Percentiles rank a stretch among this genome's conserved stretches.
phyloP scores from a whole-genome alignment of 179 eudicot genomes.

The Carnegiea gigantea region DNA sequence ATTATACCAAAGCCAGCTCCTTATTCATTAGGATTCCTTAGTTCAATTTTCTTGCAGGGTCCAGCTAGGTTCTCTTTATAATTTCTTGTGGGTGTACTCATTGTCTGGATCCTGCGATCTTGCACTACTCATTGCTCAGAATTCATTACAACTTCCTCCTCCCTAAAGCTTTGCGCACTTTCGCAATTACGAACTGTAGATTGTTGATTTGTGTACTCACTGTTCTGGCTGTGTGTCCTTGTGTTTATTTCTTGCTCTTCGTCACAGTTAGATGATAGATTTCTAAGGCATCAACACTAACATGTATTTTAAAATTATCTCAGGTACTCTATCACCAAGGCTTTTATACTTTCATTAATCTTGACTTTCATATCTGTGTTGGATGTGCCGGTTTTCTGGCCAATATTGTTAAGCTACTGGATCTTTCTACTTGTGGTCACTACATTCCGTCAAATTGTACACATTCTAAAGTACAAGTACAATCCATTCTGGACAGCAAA shows the following conservation, averaged over 20 bases:
- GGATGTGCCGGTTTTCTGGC: constrained; percentile 72
- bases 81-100: background rate
- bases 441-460: constrained; percentile 51
- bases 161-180: too few species aligned
- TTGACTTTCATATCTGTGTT: constrained; percentile 60
- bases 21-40: background rate
- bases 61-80: background rate
- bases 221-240: background rate
- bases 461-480: constrained; percentile 50
- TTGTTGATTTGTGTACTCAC: background rate
- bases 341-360: constrained; percentile 48
- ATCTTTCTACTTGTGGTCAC: constrained; percentile 48
- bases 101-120: background rate
- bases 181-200: background rate
- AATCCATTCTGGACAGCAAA: constrained; percentile 45
- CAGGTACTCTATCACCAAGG: constrained; percentile 65
- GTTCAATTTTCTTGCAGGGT: background rate
- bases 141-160: too few species aligned
- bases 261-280: too few species aligned
- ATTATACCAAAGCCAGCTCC: background rate
- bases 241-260: background rate
- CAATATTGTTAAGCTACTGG: constrained; percentile 60
- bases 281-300: background rate
- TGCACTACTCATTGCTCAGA: background rate
- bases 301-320: background rate